Conservation (phyloP, 495 filamentous ascomycete species). For the Podospora pseudopauciseta region DNA sequence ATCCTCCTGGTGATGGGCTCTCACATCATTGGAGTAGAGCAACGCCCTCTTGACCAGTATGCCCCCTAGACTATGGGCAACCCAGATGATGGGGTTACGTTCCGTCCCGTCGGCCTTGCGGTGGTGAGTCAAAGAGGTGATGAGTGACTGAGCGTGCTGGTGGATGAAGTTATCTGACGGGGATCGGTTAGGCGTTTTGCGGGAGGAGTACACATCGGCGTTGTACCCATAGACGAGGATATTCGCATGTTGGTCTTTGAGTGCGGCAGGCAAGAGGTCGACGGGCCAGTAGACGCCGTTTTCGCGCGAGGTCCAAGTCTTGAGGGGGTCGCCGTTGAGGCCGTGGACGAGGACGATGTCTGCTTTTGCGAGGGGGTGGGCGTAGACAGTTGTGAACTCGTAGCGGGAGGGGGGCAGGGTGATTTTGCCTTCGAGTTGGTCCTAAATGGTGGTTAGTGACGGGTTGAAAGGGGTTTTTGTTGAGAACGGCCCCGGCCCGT, state of each 20-base stretch:
- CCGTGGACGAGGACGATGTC: slow-evolving; percentile 80
- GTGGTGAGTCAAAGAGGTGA: slow-evolving; percentile 52
- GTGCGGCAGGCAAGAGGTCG: slow-evolving; percentile 64
- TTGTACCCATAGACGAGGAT: slow-evolving; percentile 85
- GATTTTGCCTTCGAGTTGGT: slow-evolving; percentile 39
- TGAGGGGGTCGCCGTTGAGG: slow-evolving; percentile 71
- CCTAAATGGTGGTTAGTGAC: slow-evolving; percentile 7
- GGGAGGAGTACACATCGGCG: slow-evolving; percentile 62
- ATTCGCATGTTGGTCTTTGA: slow-evolving; percentile 60
- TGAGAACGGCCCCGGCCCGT: background rate
- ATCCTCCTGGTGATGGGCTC: slow-evolving; percentile 64
- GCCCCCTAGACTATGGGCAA: slow-evolving; percentile 79
- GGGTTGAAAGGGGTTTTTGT: background rate
- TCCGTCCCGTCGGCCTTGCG: slow-evolving; percentile 54
- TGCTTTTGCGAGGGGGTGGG: slow-evolving; percentile 55
- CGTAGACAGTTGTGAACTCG: slow-evolving; percentile 67
- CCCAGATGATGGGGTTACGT: slow-evolving; percentile 75
- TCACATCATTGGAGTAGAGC: slow-evolving; percentile 59
- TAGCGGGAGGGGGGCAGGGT: slow-evolving; percentile 59
- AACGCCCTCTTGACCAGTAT: slow-evolving; percentile 69
- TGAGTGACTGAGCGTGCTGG: slow-evolving; percentile 79
- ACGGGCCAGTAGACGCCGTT: slow-evolving; percentile 71
- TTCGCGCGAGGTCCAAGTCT: slow-evolving; percentile 65
- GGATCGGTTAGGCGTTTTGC: slow-evolving; percentile 31
- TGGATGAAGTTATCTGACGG: slow-evolving; percentile 69